Base-by-base conservation (phyloP, 345 rosid genomes). In the Corchorus olitorius region DNA sequence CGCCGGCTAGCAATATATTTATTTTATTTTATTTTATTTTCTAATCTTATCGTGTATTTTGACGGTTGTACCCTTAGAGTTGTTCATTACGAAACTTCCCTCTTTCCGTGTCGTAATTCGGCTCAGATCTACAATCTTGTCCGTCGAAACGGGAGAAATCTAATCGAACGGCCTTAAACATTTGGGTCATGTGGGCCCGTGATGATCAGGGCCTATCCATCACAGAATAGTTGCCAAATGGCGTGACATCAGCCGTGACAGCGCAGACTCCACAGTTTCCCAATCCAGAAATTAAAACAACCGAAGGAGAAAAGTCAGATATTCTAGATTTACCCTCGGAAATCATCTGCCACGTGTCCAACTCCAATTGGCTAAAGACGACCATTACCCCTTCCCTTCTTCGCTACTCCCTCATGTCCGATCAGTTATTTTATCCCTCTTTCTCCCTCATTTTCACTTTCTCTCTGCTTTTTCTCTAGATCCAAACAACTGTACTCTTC, bases 331-430 rank as follows among this genome's bases (percentile, higher is more conserved):
- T 82, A 63, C 70, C 79, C 82, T 62, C 75, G 41, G 55, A 37
- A 73, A 0, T 60, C 17, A 46, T 11, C 3, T 0, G 74, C 55
- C 87, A 88, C 90, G 89, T 89, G 83, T 61, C 73, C 0, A 0
- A 0, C 0, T 55, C 0, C 3, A 1, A 82, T 82, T 81, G 56
- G 86, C 15, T 0, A 1, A 17, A 35, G 15, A 49, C 79, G 39
- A 65, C 66, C 66, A 76, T 75, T 58, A 6, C 78, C 68, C 76
- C 13, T 75, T 45, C 39, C 19, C 20, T 48, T 50, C 78, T 50
- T 52, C 35, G 70, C 19, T 8, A 4, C 59, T 35, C 73, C 12
- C 77, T 71, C 73, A 63, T 80, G 20, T 80, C 77, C 83, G 90
- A 78, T 76, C 81, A 43, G 83, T 80, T 87, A 16, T 49, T 52